phyloP scores from a whole-genome alignment of 1,139 yeast species.

The Wickerhamomyces sp. region DNA sequence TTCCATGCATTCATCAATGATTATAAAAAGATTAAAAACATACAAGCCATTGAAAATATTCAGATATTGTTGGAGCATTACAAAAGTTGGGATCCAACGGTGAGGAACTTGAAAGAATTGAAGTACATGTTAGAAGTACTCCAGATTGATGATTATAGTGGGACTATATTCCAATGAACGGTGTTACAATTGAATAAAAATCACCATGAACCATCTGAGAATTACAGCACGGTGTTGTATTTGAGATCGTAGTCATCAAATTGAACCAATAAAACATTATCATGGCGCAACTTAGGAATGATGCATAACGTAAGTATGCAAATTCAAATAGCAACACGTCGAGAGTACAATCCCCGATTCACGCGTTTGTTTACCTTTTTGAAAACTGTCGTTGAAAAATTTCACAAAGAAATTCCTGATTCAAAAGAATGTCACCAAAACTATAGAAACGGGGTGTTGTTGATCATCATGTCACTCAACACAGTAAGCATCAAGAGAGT shows the following conservation, averaged over 20 bases:
- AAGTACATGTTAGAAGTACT: constrained; percentile 28
- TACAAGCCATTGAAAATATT: constrained; percentile 41
- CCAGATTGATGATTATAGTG: constrained; percentile 20
- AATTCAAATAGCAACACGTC: no score
- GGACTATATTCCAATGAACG: constrained; percentile 5
- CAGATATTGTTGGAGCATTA: constrained; percentile 26
- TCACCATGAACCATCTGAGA: no score
- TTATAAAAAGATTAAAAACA: constrained; percentile 39
- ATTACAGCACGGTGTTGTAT: no score
- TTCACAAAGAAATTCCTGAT: no score
- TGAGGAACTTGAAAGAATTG: constrained; percentile 35
- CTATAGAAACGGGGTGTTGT: no score
- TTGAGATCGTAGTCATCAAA: neutral
- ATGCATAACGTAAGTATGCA: no score
- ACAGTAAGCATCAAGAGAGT: constrained; percentile 4
- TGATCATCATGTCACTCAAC: constrained; percentile 4
- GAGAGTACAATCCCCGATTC: no score
- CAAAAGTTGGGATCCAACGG: constrained; percentile 35
- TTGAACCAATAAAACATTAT: neutral
- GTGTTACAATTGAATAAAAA: neutral
- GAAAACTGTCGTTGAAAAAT: neutral
- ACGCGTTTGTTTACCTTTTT: neutral
- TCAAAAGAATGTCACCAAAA: no score
- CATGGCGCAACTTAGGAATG: no score
- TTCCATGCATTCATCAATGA: constrained; percentile 45